A percentile compares a stretch with the other conserved stretches of the same genome.
Evolutionary conservation across 2,329 filamentous ascomycete species (phyloP).

Genomic region (Colletotrichum gloeosporioides): DNA sequence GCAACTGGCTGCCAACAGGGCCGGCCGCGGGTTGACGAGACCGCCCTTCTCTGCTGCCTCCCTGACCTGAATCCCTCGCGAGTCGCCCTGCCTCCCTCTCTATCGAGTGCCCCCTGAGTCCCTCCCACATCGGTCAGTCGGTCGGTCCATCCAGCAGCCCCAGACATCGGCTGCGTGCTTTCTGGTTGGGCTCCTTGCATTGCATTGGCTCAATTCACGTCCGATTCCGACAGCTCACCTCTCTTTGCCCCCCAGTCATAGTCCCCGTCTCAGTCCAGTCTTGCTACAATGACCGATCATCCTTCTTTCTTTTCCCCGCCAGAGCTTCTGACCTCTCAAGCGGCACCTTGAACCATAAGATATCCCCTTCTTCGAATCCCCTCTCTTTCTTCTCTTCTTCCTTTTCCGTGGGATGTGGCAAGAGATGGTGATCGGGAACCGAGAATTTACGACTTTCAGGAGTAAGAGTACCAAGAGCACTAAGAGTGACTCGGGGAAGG

Average conservation of each 20-base stretch:
- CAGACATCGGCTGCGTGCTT: background rate
- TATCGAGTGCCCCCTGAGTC: background rate
- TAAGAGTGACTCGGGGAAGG: constrained; percentile 21
- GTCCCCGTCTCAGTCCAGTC: background rate
- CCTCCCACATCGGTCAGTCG: background rate
- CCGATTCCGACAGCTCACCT: constrained; percentile 12
- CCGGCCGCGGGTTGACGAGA: constrained; percentile 12
- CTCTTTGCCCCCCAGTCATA: constrained; percentile 5
- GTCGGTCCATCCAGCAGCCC: background rate
- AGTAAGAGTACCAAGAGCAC: constrained; percentile 23
- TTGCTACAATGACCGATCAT: constrained; percentile 7
- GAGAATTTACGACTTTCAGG: constrained; percentile 18
- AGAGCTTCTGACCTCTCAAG: constrained; percentile 11
- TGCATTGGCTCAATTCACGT: background rate
- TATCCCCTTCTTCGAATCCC: background rate
- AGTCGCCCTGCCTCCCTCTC: background rate
- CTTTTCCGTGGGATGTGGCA: constrained; percentile 18
- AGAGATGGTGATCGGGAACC: constrained; percentile 23
- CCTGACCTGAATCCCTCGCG: background rate
- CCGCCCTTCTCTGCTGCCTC: constrained; percentile 10
- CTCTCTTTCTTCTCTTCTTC: background rate
- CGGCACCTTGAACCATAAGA: background rate
- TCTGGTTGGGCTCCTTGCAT: background rate
- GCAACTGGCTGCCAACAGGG: background rate
- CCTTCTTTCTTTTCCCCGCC: constrained; percentile 4